Evolutionary conservation across 768 basidiomycete species (phyloP), one percentile per base, ranked within the genome.

Genomic region (Trametes sanguinea): DNA sequence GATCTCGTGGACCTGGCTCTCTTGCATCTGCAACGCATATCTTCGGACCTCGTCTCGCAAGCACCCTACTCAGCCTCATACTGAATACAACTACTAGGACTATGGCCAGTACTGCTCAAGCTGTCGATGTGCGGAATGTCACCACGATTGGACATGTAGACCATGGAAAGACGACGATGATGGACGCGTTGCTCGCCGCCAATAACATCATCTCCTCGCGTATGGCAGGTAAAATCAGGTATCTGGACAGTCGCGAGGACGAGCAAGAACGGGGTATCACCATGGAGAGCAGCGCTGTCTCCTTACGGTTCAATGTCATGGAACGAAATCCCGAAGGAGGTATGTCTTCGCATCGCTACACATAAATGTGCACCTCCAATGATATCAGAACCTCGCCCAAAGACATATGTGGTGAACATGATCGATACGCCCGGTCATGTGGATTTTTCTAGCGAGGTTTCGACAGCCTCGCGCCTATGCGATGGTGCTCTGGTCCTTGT

Each of bases 371-470:
- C 62, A 48, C 48, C 61, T 67, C 76, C 71, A 81, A 76, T 67
- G 67, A 75, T 72, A 64, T 71, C 66, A 69, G 74, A 72, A 81
- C 74, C 74, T 75, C 76, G 54, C 54, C 78, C 83, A 30, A 89
- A 80, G 71, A 89, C 87, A 27, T 97, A 91, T 76, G 81, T 90
- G 48, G 84, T 98, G 56, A 98, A 97, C 72, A 89, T 98, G 82
- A 96, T 99, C 65, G 97, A 99, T 74, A 98, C 97, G 0, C 97
- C 97, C 14, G 97, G 97, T 3, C 97, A 99, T 76, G 96, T 99
- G 27, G 97, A 98, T 74, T 99, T 99, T 68, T 95, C 95, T 0
- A 94, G 89, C 57, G 97, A 98, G 72, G 97, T 99, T 0, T 98
- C 95, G 1, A 92, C 94, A 1, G 95, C 96, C 22, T 92, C 95